Conservation (phyloP, 2,329 filamentous ascomycete species). For the Colletotrichum melonis region DNA sequence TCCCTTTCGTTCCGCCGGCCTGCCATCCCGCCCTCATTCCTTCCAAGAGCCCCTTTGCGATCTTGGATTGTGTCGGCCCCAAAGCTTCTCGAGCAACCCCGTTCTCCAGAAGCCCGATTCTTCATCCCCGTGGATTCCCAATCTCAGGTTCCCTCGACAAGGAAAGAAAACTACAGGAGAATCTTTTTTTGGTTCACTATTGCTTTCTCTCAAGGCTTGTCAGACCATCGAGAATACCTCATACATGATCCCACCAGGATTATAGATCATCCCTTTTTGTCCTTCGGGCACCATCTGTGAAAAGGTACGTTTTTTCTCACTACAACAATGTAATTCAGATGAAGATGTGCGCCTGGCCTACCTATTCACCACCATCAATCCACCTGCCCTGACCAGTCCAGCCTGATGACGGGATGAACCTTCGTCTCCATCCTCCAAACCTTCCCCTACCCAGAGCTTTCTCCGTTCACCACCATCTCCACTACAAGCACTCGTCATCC, state of each 20-base stretch:
- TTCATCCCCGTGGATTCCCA: constrained; percentile 6
- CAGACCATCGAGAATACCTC: background rate
- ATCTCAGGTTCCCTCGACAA: background rate
- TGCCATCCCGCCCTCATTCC: constrained; percentile 33
- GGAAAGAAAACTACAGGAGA: background rate
- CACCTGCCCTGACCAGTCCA: background rate
- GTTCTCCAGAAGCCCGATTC: constrained; percentile 7
- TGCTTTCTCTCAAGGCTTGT: background rate
- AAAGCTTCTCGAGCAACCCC: constrained; percentile 5
- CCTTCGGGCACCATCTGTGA: constrained; percentile 26
- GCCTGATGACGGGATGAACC: constrained; percentile 26
- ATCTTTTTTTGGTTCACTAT: background rate
- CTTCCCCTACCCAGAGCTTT: constrained; percentile 10
- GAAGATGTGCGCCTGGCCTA: background rate
- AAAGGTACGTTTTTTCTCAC: constrained; percentile 34
- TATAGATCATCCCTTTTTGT: constrained; percentile 24
- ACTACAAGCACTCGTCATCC: constrained; percentile 1
- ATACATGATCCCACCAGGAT: constrained; percentile 35
- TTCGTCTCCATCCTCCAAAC: constrained; percentile 11
- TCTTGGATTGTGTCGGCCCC: constrained; percentile 39
- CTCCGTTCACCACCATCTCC: constrained; percentile 32
- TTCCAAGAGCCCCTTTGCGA: constrained; percentile 9
- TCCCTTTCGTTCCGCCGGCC: constrained; percentile 48
- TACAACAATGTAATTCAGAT: constrained; percentile 13
- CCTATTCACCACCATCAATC: background rate